A percentile compares a stretch with the other conserved stretches of the same genome.
Evolutionary conservation across 1,284 basidiomycete genomes (phyloP).

Genomic region (Sporisorium iseilematis-ciliati): DNA sequence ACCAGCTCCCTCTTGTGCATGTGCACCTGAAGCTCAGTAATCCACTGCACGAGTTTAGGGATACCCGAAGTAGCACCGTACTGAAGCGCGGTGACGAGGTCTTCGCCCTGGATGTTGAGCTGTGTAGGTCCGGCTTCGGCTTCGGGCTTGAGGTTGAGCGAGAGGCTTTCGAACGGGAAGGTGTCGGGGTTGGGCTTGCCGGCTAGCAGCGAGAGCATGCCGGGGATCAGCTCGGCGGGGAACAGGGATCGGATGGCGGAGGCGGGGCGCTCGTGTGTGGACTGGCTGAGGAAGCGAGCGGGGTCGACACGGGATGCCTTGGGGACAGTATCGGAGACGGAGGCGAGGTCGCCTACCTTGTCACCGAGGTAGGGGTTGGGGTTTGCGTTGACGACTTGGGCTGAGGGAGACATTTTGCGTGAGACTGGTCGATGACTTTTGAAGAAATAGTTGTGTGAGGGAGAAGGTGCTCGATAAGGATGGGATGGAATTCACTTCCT

Average conservation of each 20-base stretch:
- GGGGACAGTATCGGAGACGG: constrained; percentile 20
- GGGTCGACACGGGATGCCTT: constrained; percentile 37
- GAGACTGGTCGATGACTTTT: not conserved
- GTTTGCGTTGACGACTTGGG: constrained; percentile 38
- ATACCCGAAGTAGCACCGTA: constrained; percentile 80
- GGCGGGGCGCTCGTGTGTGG: constrained; percentile 32
- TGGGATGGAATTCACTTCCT: not conserved
- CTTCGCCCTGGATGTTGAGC: constrained; percentile 66
- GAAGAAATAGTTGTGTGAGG: not conserved
- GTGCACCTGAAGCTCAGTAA: constrained; percentile 73
- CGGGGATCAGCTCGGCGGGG: constrained; percentile 81
- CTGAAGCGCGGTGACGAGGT: constrained; percentile 69
- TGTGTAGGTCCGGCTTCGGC: constrained; percentile 48
- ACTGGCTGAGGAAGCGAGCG: constrained; percentile 38
- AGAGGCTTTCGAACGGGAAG: constrained; percentile 86
- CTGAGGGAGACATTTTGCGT: constrained; percentile 32
- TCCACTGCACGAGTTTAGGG: constrained; percentile 76
- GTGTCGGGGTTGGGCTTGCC: constrained; percentile 84
- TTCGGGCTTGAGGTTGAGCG: constrained; percentile 72
- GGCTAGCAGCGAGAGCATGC: constrained; percentile 81
- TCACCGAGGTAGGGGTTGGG: constrained; percentile 34
- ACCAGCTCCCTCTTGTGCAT: constrained; percentile 77
- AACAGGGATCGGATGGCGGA: constrained; percentile 76
- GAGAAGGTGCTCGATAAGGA: not conserved
- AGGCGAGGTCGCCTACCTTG: constrained; percentile 40